phyloP scores from a whole-genome alignment of 495 filamentous ascomycete species.

The Neurospora sublineolata region DNA sequence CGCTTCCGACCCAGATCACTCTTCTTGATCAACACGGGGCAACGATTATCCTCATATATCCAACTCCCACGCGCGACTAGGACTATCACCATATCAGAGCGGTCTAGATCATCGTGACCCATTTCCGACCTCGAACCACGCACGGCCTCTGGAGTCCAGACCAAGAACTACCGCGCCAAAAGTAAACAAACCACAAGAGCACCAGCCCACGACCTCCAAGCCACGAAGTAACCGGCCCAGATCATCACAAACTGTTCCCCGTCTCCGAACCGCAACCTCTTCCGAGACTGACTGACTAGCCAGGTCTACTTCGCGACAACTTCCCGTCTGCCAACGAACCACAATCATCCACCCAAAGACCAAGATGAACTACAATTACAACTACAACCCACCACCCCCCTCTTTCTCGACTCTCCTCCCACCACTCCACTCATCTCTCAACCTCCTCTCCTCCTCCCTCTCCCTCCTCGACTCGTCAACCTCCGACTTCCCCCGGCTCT shows the following conservation, averaged over 20 bases:
- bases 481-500: slow-evolving; percentile 34
- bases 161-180: not conserved
- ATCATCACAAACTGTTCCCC: not conserved
- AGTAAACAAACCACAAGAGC: not conserved
- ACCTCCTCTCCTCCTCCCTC: slow-evolving; percentile 23
- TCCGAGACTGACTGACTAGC: not conserved
- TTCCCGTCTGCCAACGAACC: not conserved
- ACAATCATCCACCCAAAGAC: not conserved
- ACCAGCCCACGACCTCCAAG: not conserved
- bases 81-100: not conserved
- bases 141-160: too few relatives aligned
- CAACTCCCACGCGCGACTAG: not conserved
- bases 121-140: not conserved
- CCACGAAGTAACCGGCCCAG: not conserved
- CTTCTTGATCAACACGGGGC: not conserved
- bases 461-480: slow-evolving; percentile 41
- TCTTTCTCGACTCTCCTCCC: not conserved
- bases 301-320: not conserved
- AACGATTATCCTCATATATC: not conserved
- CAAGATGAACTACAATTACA: not conserved
- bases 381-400: not conserved
- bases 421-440: not conserved
- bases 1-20: not conserved
- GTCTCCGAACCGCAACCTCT: not conserved
- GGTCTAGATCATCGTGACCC: not conserved